phyloP scores from a whole-genome alignment of 2,329 filamentous ascomycete species.

The Aspergillus oerlinghausenensis region DNA sequence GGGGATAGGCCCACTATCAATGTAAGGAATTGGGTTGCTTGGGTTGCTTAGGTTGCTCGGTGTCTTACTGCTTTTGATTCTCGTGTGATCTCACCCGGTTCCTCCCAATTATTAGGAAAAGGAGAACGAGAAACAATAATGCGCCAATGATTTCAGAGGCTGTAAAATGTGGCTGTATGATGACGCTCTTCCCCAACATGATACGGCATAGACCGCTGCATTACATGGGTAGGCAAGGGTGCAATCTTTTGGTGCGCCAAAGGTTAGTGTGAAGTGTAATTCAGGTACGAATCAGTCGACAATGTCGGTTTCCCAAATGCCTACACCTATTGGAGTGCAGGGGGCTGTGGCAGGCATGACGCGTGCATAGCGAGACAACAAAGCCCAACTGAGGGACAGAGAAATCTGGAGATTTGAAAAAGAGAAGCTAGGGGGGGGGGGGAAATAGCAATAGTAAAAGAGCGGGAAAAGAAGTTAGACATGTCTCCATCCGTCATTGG shows the following conservation, averaged over 20 bases:
- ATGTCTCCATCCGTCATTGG: not conserved
- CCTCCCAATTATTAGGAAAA: not conserved
- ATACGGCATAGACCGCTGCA: too few species aligned
- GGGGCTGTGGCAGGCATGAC: not conserved
- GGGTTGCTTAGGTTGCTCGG: not conserved
- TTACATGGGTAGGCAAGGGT: too few species aligned
- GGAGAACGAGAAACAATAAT: not conserved
- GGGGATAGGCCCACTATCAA: constrained; percentile 3
- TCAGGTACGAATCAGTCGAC: too few species aligned
- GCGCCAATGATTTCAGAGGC: not conserved
- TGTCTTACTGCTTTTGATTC: not conserved
- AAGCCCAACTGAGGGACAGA: not conserved
- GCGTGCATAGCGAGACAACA: not conserved
- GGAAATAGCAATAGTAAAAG: not conserved
- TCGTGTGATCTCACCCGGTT: not conserved
- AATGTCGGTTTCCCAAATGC: too few species aligned
- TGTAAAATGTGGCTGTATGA: too few species aligned
- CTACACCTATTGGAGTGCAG: not conserved
- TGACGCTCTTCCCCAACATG: too few species aligned
- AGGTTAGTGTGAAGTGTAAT: too few species aligned
- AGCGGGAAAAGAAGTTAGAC: not conserved
- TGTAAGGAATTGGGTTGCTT: not conserved
- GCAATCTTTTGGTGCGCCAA: too few species aligned
- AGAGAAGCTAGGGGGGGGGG: not conserved
- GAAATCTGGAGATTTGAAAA: not conserved